Evolutionary conservation across 2,329 filamentous ascomycete genomes (phyloP), one percentile per base, ranked within the genome.

Genomic region (Microdochium trichocladiopsis): DNA sequence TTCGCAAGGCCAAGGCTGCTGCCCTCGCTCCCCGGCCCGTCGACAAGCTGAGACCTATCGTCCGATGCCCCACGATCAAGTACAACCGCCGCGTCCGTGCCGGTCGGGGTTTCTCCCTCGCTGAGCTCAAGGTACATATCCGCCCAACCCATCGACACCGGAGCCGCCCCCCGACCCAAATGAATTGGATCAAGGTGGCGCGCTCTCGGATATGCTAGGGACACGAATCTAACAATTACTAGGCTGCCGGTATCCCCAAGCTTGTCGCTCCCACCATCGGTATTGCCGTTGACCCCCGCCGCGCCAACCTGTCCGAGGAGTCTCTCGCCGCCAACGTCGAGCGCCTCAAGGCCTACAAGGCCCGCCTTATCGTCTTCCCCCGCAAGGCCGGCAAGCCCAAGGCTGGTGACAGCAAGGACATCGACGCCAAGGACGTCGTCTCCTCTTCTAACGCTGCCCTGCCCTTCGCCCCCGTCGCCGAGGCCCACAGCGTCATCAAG

Each of bases 31-130:
- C 94, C 72, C 91, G 94, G 69, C 94, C 94, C 66, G 89, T 96
- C 76, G 94, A 99, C 84, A 92, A 90, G 78, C 84, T 99, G 72
- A 87, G 92, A 74, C 94, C 94, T 64, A 79, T 97, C 76, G 93
- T 99, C 67, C 89, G 92, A 81, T 97, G 93, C 87, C 93, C 94
- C 72, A 93, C 90, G 68, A 78, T 96, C 82, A 96, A 95, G 84
- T 95, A 99, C 85, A 99, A 99, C 90, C 92, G 94, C 73, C 91
- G 91, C 73, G 88, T 95, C 72, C 88, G 94, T 74, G 85, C 90
- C 71, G 94, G 94, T 76, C 91, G 94, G 82, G 94, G 94, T 74
- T 99, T 99, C 88, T 90, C 93, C 67, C 82, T 97, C 64, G 82
- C 86, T 79, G 94, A 99, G 85, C 83, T 99, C 74, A 99, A 99